Evolutionary conservation across 139 green algal species (phyloP), one percentile per base, ranked within the genome.

Genomic region (Coelastrella sp.): DNA sequence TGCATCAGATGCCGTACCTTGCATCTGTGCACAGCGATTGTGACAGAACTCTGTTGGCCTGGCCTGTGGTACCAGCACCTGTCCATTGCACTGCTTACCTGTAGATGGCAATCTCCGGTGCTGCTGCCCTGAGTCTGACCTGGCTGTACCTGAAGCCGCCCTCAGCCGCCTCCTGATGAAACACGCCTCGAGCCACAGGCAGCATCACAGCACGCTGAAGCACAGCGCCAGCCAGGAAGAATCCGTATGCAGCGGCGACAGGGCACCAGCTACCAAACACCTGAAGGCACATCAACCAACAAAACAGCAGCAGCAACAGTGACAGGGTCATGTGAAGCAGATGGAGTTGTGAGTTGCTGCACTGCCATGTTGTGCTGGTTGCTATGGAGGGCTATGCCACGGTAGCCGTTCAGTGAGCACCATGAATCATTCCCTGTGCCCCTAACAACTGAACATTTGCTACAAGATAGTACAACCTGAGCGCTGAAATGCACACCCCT

Each of bases 121-220:
- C 65, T 74, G 61, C 63, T 4, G 57, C n/a, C 8, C 87, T 88
- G 20, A 95, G 60, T 4, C 94, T 87, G 57, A 91, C 70, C 61
- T 95, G 93, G 4, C 58, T 72, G 57, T 84, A 89, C 9, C 95
- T 88, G 7, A 94, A 93, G 85, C 94, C 63, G 0, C 94, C 95
- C 84, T 97, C 95, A 58, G 84, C 65, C 12, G 79, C 85, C 75
- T 97, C 95, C 72, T 95, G 93, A 3, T 61, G 8, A 24, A 89
- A 93, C 76, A 97, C 93, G n/a, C 89, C 35, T 8, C 83, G 27
- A 4, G 95, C 91, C 14, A 97, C 83, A 8, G 93, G 93, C 7
- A 76, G 56, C 74, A 96, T 88, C n/a, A 93, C 75, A 49, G 90
- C 82, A 58, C 92, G 78, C 87, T 96, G 94, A 82, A 92, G 24